These are phyloP conservation scores for Ophiostoma tasmaniense DNA, from an alignment of 2,329 filamentous ascomycete species.

Conservation along the genomic window DNA sequence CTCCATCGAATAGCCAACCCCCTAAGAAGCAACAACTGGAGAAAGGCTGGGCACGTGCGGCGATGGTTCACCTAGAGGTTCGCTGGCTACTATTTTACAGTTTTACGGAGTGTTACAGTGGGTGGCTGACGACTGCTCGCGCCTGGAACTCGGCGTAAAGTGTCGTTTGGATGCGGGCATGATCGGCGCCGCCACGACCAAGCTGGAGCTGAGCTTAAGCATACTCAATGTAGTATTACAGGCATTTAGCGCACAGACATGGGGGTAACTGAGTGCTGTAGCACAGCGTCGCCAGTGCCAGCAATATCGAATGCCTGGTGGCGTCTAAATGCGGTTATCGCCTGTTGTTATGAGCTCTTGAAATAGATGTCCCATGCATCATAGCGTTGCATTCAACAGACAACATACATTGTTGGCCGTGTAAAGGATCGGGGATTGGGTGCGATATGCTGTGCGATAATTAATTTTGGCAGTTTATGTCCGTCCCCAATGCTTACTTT, in stretches of 20 bases:
- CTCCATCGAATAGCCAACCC: not conserved
- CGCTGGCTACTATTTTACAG: too few relatives aligned
- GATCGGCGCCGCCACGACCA: not conserved
- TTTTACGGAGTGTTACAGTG: not conserved
- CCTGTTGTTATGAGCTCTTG: not conserved
- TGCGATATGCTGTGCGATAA: not conserved
- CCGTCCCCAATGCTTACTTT: not conserved
- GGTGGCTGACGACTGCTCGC: not conserved
- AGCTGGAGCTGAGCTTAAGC: not conserved
- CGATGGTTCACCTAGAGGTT: not conserved
- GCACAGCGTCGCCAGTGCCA: not conserved
- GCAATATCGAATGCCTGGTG: too few relatives aligned
- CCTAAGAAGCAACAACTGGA: not conserved
- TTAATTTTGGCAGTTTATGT: not conserved
- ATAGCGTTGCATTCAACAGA: not conserved
- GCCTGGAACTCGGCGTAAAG: not conserved
- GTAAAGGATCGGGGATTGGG: not conserved
- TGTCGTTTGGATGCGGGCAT: not conserved
- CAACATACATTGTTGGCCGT: not conserved
- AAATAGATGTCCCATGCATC: not conserved
- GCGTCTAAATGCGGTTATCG: too few relatives aligned
- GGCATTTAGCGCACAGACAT: not conserved
- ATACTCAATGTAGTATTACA: too few relatives aligned
- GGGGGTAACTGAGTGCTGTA: not conserved
- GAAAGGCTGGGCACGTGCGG: not conserved